Evolutionary conservation across 2,329 filamentous ascomycete genomes (phyloP).

Genomic region (Cephalotrichum gorgonifer): DNA sequence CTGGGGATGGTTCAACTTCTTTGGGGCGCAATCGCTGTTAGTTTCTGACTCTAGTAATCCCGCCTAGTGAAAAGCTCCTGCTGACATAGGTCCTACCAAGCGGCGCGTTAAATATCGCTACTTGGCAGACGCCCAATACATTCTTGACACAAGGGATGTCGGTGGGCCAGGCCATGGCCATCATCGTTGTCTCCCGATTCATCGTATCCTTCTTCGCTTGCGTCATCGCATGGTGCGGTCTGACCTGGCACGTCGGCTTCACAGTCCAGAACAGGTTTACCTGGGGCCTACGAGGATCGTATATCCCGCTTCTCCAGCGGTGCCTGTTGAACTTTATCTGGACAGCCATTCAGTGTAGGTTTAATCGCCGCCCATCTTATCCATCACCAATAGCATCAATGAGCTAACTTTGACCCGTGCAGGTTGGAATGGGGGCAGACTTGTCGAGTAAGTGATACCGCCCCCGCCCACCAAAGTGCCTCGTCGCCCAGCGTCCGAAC

Average conservation of each 20-base stretch:
- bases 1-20: conserved; percentile 30
- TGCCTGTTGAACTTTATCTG: conserved; percentile 39
- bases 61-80: not conserved
- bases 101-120: conserved; percentile 24
- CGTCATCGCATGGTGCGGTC: conserved; percentile 33
- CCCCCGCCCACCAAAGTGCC: too few species aligned
- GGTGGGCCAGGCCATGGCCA: conserved; percentile 33
- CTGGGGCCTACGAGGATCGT: conserved; percentile 37
- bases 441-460: conserved; percentile 10
- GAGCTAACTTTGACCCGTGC: conserved; percentile 3
- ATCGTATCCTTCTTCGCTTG: conserved; percentile 30
- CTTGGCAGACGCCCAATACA: conserved; percentile 36
- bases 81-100: not conserved
- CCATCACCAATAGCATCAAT: too few species aligned
- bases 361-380: too few species aligned
- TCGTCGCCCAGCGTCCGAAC: too few species aligned
- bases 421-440: conserved; percentile 22
- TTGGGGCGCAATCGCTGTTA: conserved; percentile 28
- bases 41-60: conserved; percentile 8
- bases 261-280: conserved; percentile 37
- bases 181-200: conserved; percentile 31
- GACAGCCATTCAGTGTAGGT: conserved; percentile 31
- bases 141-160: conserved; percentile 36
- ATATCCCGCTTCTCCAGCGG: conserved; percentile 34
- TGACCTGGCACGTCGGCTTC: conserved; percentile 39